These are phyloP conservation scores for Beverwykella pulmonaria DNA, from an alignment of 495 filamentous ascomycete species.

Conservation along the genomic window DNA sequence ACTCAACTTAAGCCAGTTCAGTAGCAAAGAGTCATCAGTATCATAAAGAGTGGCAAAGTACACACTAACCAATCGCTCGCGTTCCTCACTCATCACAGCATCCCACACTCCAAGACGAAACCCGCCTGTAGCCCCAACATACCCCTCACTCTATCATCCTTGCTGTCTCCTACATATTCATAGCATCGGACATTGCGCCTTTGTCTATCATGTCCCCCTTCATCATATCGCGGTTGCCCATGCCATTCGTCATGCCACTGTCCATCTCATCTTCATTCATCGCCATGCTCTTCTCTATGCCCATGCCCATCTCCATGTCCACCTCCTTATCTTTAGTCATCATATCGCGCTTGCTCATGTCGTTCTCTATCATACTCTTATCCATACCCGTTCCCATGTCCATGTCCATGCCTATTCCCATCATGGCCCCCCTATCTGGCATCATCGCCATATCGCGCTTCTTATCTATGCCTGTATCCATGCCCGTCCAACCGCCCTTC, in stretches of 20 bases:
- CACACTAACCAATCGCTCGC: too few relatives aligned
- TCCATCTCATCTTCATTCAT: slow-evolving; percentile 5
- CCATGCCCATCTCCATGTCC: slow-evolving; percentile 3
- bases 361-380: background rate
- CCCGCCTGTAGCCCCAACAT: background rate
- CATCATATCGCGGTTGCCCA: background rate
- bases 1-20: too few relatives aligned
- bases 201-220: background rate
- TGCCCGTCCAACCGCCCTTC: background rate
- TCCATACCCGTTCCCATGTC: background rate
- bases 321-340: background rate
- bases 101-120: too few relatives aligned
- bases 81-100: too few relatives aligned
- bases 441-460: background rate
- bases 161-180: background rate
- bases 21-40: too few relatives aligned
- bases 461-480: background rate
- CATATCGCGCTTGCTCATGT: too few relatives aligned
- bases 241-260: background rate
- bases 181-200: background rate
- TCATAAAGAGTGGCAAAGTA: too few relatives aligned
- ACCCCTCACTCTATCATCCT: background rate
- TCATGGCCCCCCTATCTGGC: background rate
- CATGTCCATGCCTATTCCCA: background rate
- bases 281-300: background rate